phyloP scores from a whole-genome alignment of 2,329 filamentous ascomycete species.

The Cryphonectria naterciae region DNA sequence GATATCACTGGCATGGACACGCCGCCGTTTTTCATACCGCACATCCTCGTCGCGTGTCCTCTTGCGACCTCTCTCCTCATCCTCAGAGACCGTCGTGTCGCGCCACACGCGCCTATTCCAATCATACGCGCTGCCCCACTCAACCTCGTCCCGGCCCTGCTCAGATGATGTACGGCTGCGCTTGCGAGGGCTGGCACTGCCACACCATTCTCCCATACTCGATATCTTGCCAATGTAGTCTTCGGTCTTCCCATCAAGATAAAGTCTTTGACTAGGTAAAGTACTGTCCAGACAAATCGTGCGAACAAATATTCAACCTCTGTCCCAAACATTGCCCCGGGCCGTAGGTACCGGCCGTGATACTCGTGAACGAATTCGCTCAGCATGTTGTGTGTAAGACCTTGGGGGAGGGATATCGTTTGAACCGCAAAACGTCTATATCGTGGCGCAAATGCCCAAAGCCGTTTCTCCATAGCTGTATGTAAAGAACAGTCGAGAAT shows the following conservation, averaged over 20 bases:
- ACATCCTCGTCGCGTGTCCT: conserved; percentile 2
- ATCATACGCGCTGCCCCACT: conserved; percentile 1
- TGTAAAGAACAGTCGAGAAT: conserved; percentile 7
- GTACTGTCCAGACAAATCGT: conserved; percentile 3
- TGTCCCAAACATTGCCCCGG: background rate
- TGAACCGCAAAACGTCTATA: background rate
- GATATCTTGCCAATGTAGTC: conserved; percentile 7
- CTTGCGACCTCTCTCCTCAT: conserved; percentile 1
- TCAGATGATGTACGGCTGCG: conserved; percentile 5
- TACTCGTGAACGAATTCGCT: conserved; percentile 9
- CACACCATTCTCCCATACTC: conserved; percentile 9
- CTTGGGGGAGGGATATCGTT: background rate
- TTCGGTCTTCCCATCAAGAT: background rate
- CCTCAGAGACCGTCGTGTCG: background rate
- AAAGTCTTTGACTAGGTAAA: conserved; percentile 1
- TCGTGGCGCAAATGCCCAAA: conserved; percentile 1
- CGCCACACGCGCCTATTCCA: background rate
- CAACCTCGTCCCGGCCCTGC: conserved; percentile 8
- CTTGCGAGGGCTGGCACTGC: conserved; percentile 5
- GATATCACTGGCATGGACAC: background rate
- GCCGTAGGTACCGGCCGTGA: conserved; percentile 11
- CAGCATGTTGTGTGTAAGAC: background rate
- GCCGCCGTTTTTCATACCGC: background rate
- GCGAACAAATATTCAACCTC: conserved; percentile 9
- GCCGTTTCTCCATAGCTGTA: conserved; percentile 3